Evolutionary conservation across 1,284 basidiomycete genomes (phyloP).

Genomic region (Somion occarium): DNA sequence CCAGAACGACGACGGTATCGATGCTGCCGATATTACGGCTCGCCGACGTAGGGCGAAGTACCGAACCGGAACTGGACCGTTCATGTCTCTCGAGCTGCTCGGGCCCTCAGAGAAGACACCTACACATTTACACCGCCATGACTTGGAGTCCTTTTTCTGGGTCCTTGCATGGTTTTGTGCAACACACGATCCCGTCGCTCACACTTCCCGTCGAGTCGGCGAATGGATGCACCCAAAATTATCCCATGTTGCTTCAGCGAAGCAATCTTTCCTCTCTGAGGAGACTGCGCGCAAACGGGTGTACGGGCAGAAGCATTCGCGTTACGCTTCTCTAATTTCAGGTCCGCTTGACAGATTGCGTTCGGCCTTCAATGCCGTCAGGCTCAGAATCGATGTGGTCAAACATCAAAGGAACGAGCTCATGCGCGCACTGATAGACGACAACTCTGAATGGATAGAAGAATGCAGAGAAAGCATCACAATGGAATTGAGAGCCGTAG

Average conservation of each 20-base stretch:
- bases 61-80: conserved; percentile 3
- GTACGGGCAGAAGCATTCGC: no score
- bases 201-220: not conserved
- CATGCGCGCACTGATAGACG: no score
- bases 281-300: no score
- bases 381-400: no score
- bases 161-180: not conserved
- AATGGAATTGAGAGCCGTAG: no score
- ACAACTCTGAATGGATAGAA: no score
- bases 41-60: not conserved
- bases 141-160: conserved; percentile 5
- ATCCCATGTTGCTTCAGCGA: not conserved
- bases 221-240: not conserved
- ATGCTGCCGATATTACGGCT: not conserved
- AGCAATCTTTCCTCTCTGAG: not conserved
- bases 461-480: no score
- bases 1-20: not conserved
- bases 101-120: not conserved
- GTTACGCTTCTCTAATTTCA: no score
- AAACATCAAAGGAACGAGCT: no score
- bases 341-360: no score
- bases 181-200: not conserved
- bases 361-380: no score
- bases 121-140: not conserved
- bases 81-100: conserved; percentile 5